Evolutionary conservation across 768 basidiomycete genomes (phyloP).

Genomic region (Tricholoma sp.): DNA sequence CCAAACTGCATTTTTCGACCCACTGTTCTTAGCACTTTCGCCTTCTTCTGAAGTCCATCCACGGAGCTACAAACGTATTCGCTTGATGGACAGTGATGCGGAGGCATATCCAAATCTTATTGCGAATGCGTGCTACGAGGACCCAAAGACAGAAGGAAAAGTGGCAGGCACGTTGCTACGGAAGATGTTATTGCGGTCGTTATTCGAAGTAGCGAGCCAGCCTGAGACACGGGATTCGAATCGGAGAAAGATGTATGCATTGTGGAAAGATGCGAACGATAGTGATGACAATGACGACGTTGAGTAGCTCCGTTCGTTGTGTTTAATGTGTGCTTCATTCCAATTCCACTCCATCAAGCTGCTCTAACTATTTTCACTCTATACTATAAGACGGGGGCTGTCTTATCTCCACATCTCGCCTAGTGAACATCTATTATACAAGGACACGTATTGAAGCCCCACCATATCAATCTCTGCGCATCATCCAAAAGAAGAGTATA

Average conservation of each 20-base stretch:
- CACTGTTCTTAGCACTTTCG: slow-evolving; percentile 55
- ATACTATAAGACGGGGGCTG: too few relatives aligned
- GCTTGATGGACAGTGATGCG: slow-evolving; percentile 24
- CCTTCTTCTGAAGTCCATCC: slow-evolving; percentile 36
- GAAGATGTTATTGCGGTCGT: slow-evolving; percentile 47
- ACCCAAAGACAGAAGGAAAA: slow-evolving; percentile 34
- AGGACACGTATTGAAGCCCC: too few relatives aligned
- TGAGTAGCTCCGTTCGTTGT: background rate
- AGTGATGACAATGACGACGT: slow-evolving; percentile 29
- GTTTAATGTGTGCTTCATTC: too few relatives aligned
- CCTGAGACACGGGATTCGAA: slow-evolving; percentile 73
- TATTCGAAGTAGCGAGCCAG: slow-evolving; percentile 74
- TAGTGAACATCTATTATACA: too few relatives aligned
- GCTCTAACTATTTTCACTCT: too few relatives aligned
- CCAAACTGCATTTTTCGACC: slow-evolving; percentile 60
- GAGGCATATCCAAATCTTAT: slow-evolving; percentile 40
- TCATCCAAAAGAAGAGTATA: too few relatives aligned
- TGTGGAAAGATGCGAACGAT: slow-evolving; percentile 66
- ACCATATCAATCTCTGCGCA: too few relatives aligned
- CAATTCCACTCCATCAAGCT: too few relatives aligned
- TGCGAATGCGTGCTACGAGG: slow-evolving; percentile 47
- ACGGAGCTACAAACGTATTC: slow-evolving; percentile 39
- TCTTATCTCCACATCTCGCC: too few relatives aligned
- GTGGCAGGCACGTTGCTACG: slow-evolving; percentile 35
- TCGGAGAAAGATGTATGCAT: slow-evolving; percentile 74